Evolutionary conservation across 129 eudicot genomes (phyloP).

Genomic region (Escallonia rubra): DNA sequence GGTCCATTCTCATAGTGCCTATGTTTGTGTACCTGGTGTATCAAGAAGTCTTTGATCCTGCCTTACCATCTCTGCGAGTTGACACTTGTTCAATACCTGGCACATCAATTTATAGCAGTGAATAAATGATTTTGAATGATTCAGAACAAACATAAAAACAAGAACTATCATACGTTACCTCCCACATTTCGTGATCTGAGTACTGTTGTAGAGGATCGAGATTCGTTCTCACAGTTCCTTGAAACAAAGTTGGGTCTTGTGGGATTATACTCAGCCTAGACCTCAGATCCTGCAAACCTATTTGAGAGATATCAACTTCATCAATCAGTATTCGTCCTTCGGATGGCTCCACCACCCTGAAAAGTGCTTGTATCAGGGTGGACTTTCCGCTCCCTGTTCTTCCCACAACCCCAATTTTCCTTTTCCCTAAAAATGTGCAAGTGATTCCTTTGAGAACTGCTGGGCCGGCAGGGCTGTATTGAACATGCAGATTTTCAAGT

Average conservation of each 20-base stretch:
- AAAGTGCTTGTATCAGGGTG: constrained; percentile 87
- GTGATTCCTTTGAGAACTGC: constrained; percentile 77
- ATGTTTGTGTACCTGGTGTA: constrained; percentile 55
- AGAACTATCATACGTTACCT: constrained; percentile 34
- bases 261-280: constrained; percentile 86
- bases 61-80: constrained; percentile 50
- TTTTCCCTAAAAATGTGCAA: constrained; percentile 61
- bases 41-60: constrained; percentile 76
- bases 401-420: constrained; percentile 88
- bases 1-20: neutral
- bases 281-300: constrained; percentile 87
- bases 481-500: constrained; percentile 69
- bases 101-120: neutral
- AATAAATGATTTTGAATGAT: neutral
- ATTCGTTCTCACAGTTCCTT: constrained; percentile 82
- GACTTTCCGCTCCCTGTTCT: constrained; percentile 98
- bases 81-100: constrained; percentile 63
- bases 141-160: neutral
- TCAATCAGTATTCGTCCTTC: constrained; percentile 73
- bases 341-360: constrained; percentile 79
- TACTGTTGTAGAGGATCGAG: constrained; percentile 77
- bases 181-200: constrained; percentile 81
- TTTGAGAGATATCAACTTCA: constrained; percentile 64
- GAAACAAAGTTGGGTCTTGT: constrained; percentile 92
- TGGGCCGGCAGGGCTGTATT: constrained; percentile 72